Percentiles rank a stretch among this genome's conserved stretches.
Evolutionary conservation across 2,329 filamentous ascomycete genomes (phyloP).

Genomic region (Calonectria ilicicola): DNA sequence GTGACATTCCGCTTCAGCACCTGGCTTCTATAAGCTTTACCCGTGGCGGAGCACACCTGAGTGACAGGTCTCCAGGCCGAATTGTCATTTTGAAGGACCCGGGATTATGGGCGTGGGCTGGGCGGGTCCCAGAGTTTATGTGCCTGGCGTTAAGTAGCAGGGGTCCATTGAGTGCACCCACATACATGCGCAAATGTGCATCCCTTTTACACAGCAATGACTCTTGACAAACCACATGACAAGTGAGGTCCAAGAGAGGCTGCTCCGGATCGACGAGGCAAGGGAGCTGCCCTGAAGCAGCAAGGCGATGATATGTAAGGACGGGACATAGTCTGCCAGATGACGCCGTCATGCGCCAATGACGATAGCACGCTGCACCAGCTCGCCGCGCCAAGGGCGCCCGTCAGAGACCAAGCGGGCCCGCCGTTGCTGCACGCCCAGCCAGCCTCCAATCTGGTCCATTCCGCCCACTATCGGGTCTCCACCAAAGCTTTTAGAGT

Average conservation of each 20-base stretch:
- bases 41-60: not conserved
- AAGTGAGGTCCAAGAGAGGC: not conserved
- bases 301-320: not conserved
- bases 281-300: not conserved
- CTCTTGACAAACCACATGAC: not conserved
- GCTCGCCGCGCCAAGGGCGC: not conserved
- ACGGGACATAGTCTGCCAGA: not conserved
- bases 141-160: not conserved
- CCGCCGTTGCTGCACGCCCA: not conserved
- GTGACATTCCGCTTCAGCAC: not conserved
- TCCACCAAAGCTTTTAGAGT: slow-evolving; percentile 12
- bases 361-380: not conserved
- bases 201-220: not conserved
- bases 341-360: not conserved
- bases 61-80: not conserved
- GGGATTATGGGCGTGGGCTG: not conserved
- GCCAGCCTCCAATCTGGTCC: slow-evolving; percentile 13
- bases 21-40: not conserved
- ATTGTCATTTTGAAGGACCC: not conserved
- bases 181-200: not conserved
- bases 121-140: not conserved
- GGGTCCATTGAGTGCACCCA: not conserved
- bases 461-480: not conserved
- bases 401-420: not conserved
- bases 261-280: too few species aligned